Evolutionary conservation across 371 early-diverging fungal genomes (phyloP), one percentile per base, ranked within the genome.

Genomic region (Lichtheimia corymbifera): DNA sequence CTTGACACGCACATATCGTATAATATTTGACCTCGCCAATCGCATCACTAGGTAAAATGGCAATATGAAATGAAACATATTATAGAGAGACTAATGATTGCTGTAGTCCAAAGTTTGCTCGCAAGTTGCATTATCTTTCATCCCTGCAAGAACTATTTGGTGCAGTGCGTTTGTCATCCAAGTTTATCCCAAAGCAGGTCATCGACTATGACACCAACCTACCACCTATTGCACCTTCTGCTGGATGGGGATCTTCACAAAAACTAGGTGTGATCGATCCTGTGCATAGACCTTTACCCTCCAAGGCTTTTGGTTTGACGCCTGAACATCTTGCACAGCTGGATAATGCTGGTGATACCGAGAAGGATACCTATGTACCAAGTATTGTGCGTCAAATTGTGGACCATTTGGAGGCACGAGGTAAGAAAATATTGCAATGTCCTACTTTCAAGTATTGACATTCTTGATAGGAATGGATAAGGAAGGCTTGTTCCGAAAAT

Each of bases 401-500:
- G 3, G 55, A 73, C 0, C 77, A 80, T 58, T 58, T 80, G 14
- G 65, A 59, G 11, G 40, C 54, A 5, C 24, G 66, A 45, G 80
- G 79, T 74, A 78, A 57, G 40, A 20, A 47, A 7, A 30, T 17
- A 14, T 25, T 6, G 20, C 60, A 4, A 13, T 24, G 51, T 6
- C 3, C 30, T 6, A 44, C 22, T 50, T 27, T n/a, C 22, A 40
- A 35, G 0, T 12, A 53, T 52, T 30, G 20, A 58, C 13, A 5
- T 54, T 54, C 6, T 20, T 14, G 9, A 14, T 66, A 87, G 93
- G 93, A 0, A 67, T 95, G 58, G 80, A 87, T 18, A 83, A 87
- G 27, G 95, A 96, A 66, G 97, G 97, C 12, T 66, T 97, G 5
- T 97, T 97, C 62, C 77, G 97, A 25, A 83, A 93, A 43, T 94